Evolutionary conservation across 2,329 filamentous ascomycete genomes (phyloP).

Genomic region (Xylariaceae sp.): DNA sequence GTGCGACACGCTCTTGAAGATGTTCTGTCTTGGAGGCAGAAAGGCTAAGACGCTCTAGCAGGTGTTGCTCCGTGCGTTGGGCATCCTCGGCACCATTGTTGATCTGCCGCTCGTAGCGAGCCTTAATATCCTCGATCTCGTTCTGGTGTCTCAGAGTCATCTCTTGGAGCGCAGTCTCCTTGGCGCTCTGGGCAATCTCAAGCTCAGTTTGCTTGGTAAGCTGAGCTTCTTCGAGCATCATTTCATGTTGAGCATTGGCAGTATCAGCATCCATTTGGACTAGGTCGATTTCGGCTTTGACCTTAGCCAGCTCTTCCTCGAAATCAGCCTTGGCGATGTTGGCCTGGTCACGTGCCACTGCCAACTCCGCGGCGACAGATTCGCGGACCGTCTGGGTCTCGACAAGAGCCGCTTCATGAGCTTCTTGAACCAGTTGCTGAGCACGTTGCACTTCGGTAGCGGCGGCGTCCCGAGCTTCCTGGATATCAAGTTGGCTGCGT

Average conservation of each 20-base stretch:
- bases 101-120: conserved; percentile 70
- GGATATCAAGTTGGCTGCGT: conserved; percentile 8
- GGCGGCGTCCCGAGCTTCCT: conserved; percentile 7
- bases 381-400: conserved; percentile 79
- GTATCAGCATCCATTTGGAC: conserved; percentile 77
- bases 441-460: conserved; percentile 42
- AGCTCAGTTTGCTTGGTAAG: conserved; percentile 59
- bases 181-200: conserved; percentile 41
- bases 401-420: conserved; percentile 70
- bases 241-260: conserved; percentile 73
- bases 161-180: conserved; percentile 22
- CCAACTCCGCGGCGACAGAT: conserved; percentile 76
- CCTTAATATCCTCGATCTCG: conserved; percentile 69
- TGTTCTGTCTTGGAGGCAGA: conserved; percentile 82
- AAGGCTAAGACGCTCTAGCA: conserved; percentile 75
- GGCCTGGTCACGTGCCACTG: conserved; percentile 79
- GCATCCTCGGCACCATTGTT: conserved; percentile 75
- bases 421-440: conserved; percentile 79
- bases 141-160: conserved; percentile 57
- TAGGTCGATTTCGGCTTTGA: conserved; percentile 73
- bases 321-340: conserved; percentile 78
- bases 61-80: conserved; percentile 72
- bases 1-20: conserved; percentile 76
- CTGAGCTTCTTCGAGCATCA: conserved; percentile 77
- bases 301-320: conserved; percentile 70